Evolutionary conservation across 1,139 yeast genomes (phyloP).

Genomic region (Geotrichum fermentans): DNA sequence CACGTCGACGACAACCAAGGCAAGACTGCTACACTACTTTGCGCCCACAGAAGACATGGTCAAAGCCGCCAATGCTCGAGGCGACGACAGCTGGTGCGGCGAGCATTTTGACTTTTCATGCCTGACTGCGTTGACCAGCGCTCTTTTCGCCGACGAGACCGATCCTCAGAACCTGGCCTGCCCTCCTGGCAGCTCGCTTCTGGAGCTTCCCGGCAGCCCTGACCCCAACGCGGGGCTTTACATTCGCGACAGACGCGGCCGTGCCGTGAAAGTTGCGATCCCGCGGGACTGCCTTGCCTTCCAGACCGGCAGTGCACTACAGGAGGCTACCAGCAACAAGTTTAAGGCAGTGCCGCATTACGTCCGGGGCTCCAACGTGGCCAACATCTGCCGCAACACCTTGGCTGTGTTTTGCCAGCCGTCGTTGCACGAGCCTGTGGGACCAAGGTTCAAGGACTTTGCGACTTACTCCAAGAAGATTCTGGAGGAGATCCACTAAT

Average conservation of each 20-base stretch:
- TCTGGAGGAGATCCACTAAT: slow-evolving; percentile 28
- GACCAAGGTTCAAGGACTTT: slow-evolving; percentile 44
- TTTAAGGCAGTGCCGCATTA: slow-evolving; percentile 61
- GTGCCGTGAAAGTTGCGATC: slow-evolving; percentile 49
- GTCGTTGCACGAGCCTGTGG: slow-evolving; percentile 47
- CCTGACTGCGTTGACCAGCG: slow-evolving; percentile 57
- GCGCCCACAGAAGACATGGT: slow-evolving; percentile 6
- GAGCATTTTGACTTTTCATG: slow-evolving; percentile 63
- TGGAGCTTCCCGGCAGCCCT: slow-evolving; percentile 38
- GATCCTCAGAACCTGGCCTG: slow-evolving; percentile 16
- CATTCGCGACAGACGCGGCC: slow-evolving; percentile 47
- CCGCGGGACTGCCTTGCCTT: slow-evolving; percentile 57
- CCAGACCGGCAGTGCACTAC: slow-evolving; percentile 61
- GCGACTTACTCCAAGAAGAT: slow-evolving; percentile 44
- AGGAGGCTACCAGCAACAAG: slow-evolving; percentile 47
- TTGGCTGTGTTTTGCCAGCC: slow-evolving; percentile 66
- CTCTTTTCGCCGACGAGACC: slow-evolving; percentile 47
- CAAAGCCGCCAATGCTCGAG: slow-evolving; percentile 1
- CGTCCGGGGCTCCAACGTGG: slow-evolving; percentile 43
- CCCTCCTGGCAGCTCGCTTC: slow-evolving; percentile 6
- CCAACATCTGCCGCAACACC: slow-evolving; percentile 49
- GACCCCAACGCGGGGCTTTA: slow-evolving; percentile 52
- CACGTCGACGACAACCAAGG: slow-evolving; percentile 54
- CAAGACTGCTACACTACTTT: slow-evolving; percentile 54
- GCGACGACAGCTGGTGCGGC: slow-evolving; percentile 52